Evolutionary conservation across 352 stramenopile species (phyloP).

Genomic region (Phytophthora rubi): DNA sequence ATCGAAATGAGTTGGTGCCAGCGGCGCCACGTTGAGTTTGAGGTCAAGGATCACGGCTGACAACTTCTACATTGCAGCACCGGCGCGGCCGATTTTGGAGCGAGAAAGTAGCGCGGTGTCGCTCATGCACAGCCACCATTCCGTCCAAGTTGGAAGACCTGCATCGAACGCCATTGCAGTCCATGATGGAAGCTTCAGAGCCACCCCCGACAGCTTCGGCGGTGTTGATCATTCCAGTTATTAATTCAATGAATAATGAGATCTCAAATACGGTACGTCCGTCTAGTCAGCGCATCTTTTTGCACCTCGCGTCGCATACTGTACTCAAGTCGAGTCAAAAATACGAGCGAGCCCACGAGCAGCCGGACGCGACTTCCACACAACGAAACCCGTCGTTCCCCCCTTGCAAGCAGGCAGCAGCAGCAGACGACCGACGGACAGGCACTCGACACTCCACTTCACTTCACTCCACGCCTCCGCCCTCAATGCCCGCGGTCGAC

Average conservation of each 20-base stretch:
- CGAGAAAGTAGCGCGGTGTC: slow-evolving; percentile 15
- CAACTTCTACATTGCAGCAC: slow-evolving; percentile 14
- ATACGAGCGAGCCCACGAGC: slow-evolving; percentile 12
- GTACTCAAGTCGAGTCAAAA: slow-evolving; percentile 18
- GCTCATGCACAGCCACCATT: too few species aligned
- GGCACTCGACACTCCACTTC: background rate
- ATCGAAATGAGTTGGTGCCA: slow-evolving; percentile 30
- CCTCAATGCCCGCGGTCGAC: slow-evolving; percentile 47
- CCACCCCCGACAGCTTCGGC: too few species aligned
- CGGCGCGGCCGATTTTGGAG: slow-evolving; percentile 13
- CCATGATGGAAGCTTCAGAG: background rate
- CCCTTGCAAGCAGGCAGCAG: slow-evolving; percentile 1
- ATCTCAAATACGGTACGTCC: too few species aligned
- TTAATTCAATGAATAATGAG: too few species aligned
- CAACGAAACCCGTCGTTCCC: slow-evolving; percentile 12
- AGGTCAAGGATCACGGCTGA: slow-evolving; percentile 6
- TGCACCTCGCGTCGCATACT: slow-evolving; percentile 1
- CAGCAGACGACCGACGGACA: slow-evolving; percentile 3
- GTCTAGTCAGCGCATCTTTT: slow-evolving; percentile 1
- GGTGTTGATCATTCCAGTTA: too few species aligned
- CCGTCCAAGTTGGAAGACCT: background rate
- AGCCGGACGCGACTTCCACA: slow-evolving; percentile 20
- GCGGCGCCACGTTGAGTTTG: slow-evolving; percentile 13
- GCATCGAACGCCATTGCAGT: background rate
- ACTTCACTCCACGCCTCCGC: background rate